Conservation (phyloP, 1,139 yeast species). For the Yamadazyma kanchanaburiensis region DNA sequence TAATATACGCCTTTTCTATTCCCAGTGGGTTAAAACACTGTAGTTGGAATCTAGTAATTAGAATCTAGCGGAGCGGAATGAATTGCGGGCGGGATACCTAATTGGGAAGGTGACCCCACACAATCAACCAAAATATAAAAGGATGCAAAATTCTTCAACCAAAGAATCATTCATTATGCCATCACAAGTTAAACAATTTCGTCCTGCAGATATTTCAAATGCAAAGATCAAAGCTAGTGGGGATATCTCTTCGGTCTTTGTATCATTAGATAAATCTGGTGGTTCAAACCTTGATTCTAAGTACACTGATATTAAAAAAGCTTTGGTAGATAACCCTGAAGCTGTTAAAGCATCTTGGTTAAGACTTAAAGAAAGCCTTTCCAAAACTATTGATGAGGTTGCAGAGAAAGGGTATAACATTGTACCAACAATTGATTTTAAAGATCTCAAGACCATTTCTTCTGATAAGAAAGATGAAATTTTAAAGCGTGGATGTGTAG, state of each 20-base stretch:
- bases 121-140: background rate
- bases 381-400: slow-evolving; percentile 13
- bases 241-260: slow-evolving; percentile 20
- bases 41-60: too few relatives aligned
- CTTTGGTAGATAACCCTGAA: slow-evolving; percentile 15
- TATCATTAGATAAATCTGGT: slow-evolving; percentile 12
- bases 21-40: too few relatives aligned
- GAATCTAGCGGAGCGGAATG: too few relatives aligned
- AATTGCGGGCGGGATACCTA: slow-evolving; percentile 2
- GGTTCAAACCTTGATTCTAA: slow-evolving; percentile 5
- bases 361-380: slow-evolving; percentile 15
- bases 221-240: slow-evolving; percentile 15
- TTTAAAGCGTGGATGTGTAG: slow-evolving; percentile 15
- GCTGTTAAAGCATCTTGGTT: slow-evolving; percentile 20
- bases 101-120: background rate
- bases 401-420: slow-evolving; percentile 12
- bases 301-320: slow-evolving; percentile 11
- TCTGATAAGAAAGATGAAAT: slow-evolving; percentile 8
- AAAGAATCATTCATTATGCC: slow-evolving; percentile 1
- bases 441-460: slow-evolving; percentile 14
- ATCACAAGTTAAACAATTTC: background rate
- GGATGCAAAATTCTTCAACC: background rate
- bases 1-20: too few relatives aligned
- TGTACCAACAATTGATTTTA: slow-evolving; percentile 16
- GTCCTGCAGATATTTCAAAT: slow-evolving; percentile 3